A percentile compares a stretch with the other conserved stretches of the same genome.
Conservation (phyloP, 2,329 filamentous ascomycete genomes). For the Eutypella sp. region DNA sequence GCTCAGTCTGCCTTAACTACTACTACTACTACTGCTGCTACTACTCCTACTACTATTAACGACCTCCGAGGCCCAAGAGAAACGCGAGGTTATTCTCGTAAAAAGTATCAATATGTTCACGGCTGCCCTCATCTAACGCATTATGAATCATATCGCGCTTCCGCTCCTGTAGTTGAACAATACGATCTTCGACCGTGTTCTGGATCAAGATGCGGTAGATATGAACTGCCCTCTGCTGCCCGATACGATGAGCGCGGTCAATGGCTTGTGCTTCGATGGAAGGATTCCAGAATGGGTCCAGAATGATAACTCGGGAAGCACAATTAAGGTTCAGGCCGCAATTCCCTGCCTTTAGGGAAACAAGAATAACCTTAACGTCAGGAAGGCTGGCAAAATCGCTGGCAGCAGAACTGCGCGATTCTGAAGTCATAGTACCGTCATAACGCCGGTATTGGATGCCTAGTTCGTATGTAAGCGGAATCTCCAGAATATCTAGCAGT, state of each 20-base stretch:
- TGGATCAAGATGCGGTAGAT: slow-evolving; percentile 76
- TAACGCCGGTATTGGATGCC: slow-evolving; percentile 61
- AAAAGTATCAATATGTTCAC: too few species aligned
- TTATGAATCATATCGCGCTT: slow-evolving; percentile 74
- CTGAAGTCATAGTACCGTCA: slow-evolving; percentile 68
- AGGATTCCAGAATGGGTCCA: slow-evolving; percentile 94
- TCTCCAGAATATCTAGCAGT: slow-evolving; percentile 70
- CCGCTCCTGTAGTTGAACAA: slow-evolving; percentile 69
- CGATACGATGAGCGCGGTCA: slow-evolving; percentile 83
- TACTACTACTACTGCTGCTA: too few species aligned
- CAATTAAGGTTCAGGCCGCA: slow-evolving; percentile 80
- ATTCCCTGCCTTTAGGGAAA: slow-evolving; percentile 77
- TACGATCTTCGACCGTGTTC: slow-evolving; percentile 82
- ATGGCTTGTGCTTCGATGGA: slow-evolving; percentile 91
- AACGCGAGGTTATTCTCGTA: too few species aligned
- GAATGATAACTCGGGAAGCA: slow-evolving; percentile 80
- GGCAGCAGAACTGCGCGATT: slow-evolving; percentile 62
- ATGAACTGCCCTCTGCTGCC: slow-evolving; percentile 67
- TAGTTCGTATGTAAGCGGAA: slow-evolving; percentile 55
- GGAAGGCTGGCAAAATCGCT: slow-evolving; percentile 57
- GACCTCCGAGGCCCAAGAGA: too few species aligned
- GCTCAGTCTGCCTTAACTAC: too few species aligned
- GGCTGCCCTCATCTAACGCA: too few species aligned
- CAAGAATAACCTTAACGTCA: slow-evolving; percentile 63
- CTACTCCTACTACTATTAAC: too few species aligned